These are phyloP conservation scores for Stephania yunnanensis DNA, from an alignment of 164 flowering plant genomes.

Conservation along the genomic window DNA sequence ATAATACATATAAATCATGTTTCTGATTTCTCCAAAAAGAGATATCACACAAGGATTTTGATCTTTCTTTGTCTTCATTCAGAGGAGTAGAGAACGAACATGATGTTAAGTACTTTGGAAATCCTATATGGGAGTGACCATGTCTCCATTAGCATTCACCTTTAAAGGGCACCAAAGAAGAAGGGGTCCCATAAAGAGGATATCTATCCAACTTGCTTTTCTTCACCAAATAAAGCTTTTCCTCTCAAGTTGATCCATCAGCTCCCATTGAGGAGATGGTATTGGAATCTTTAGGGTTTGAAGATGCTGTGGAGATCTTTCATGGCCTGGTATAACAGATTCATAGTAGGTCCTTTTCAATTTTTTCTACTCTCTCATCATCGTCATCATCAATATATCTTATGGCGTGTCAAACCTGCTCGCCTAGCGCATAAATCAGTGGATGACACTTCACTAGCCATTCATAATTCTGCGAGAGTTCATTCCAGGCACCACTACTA, in stretches of 20 bases:
- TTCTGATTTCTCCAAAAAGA: too few relatives aligned
- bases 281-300: constrained; percentile 23
- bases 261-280: constrained; percentile 15
- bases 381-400: background rate
- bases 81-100: constrained; percentile 10
- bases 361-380: constrained; percentile 7
- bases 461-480: constrained; percentile 1
- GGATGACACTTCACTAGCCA: constrained; percentile 23
- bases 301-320: constrained; percentile 16
- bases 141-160: constrained; percentile 23
- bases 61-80: constrained; percentile 22
- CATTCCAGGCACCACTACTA: background rate
- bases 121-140: constrained; percentile 37
- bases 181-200: constrained; percentile 10
- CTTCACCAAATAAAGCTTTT: constrained; percentile 4
- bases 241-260: constrained; percentile 13
- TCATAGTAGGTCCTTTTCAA: constrained; percentile 36
- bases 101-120: constrained; percentile 10
- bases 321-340: constrained; percentile 23
- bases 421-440: constrained; percentile 11
- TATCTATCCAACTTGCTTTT: background rate
- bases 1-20: too few relatives aligned
- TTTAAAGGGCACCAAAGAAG: constrained; percentile 16
- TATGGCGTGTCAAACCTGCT: constrained; percentile 8
- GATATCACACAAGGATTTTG: too few relatives aligned